phyloP scores from a whole-genome alignment of 2,329 filamentous ascomycete genomes.

The Arachnomyces sp. region DNA sequence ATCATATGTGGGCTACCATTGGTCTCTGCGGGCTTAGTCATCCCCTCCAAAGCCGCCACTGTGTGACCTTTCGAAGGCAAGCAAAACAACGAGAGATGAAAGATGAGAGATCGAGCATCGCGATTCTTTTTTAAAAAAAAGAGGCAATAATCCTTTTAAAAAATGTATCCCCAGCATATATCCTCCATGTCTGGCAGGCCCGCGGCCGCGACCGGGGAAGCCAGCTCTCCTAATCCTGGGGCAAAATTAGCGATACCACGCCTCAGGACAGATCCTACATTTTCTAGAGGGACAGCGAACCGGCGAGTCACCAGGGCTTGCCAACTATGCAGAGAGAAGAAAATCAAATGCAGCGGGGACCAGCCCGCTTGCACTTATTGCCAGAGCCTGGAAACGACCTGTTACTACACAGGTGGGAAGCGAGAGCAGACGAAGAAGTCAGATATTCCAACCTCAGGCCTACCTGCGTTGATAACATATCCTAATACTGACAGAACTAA shows the following conservation, averaged over 20 bases:
- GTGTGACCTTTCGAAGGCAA: no score
- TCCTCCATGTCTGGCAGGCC: no score
- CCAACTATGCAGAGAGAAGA: slow-evolving; percentile 23
- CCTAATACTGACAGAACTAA: not conserved
- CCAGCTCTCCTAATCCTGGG: not conserved
- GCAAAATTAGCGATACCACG: slow-evolving; percentile 20
- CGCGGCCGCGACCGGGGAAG: no score
- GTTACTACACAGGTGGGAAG: slow-evolving; percentile 25
- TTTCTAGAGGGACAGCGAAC: no score
- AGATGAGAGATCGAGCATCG: no score
- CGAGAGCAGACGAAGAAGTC: slow-evolving; percentile 23
- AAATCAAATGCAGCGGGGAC: slow-evolving; percentile 26
- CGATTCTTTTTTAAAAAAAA: no score
- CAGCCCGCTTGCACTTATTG: slow-evolving; percentile 23
- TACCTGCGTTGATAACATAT: not conserved
- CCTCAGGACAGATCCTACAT: slow-evolving; percentile 13
- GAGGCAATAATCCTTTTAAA: no score
- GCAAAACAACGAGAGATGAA: no score
- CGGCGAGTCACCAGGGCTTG: slow-evolving; percentile 13
- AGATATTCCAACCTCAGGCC: not conserved
- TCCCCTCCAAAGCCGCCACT: no score
- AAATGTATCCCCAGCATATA: no score
- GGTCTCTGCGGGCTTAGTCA: no score
- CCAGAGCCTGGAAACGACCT: slow-evolving; percentile 20
- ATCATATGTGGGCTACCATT: no score